phyloP scores from a whole-genome alignment of 148 eudicot genomes.

The Oxyria digyna region DNA sequence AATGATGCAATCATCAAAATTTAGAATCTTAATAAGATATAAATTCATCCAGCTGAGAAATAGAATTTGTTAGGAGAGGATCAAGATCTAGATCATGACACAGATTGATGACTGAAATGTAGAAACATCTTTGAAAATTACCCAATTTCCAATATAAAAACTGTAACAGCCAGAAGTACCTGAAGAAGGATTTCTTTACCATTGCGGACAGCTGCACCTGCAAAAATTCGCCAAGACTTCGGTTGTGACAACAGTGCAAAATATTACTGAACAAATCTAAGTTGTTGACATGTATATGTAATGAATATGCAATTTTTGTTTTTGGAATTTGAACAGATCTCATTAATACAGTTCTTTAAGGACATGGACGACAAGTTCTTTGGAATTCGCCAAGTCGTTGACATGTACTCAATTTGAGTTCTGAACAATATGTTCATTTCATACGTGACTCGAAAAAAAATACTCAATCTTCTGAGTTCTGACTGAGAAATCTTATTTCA shows the following conservation, averaged over 20 bases:
- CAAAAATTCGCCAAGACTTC: constrained; percentile 7
- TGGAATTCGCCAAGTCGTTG: neutral
- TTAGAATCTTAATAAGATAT: neutral
- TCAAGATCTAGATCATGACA: neutral
- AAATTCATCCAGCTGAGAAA: neutral
- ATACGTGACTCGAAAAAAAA: neutral
- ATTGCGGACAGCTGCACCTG: constrained; percentile 42
- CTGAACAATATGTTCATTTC: neutral
- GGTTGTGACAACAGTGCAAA: neutral
- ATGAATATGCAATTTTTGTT: neutral
- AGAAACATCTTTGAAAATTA: neutral
- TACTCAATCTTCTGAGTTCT: neutral
- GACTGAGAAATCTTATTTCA: neutral
- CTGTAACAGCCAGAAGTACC: constrained; percentile 23
- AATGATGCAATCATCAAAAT: neutral
- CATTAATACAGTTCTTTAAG: neutral
- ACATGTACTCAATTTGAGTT: neutral
- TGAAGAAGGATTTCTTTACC: constrained; percentile 80
- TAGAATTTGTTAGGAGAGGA: neutral
- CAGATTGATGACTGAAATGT: neutral
- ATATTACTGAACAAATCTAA: neutral
- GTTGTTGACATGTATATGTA: neutral
- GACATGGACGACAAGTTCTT: neutral
- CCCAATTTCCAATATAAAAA: neutral
- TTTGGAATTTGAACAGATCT: neutral